phyloP scores from a whole-genome alignment of 2,329 filamentous ascomycete genomes.

The Fusarium clavum region DNA sequence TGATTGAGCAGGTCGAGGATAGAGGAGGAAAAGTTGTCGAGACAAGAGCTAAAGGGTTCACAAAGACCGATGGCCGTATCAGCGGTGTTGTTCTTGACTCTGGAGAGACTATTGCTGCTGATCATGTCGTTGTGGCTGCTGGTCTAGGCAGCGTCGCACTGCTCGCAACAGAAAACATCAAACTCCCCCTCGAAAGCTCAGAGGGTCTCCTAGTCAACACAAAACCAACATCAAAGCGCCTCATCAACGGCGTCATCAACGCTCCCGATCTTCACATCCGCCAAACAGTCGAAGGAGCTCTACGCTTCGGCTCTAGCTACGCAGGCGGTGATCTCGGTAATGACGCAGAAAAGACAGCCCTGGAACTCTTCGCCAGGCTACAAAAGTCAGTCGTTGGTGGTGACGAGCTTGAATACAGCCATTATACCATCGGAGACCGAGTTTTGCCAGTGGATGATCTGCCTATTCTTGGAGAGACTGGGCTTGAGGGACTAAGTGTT shows the following conservation, averaged over 20 bases:
- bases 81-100: conserved; percentile 15
- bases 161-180: conserved; percentile 13
- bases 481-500: conserved; percentile 17
- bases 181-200: conserved; percentile 2
- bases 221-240: conserved; percentile 6
- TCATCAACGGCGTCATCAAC: conserved; percentile 25
- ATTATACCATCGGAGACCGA: conserved; percentile 23
- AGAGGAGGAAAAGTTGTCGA: not conserved
- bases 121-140: conserved; percentile 31
- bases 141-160: conserved; percentile 26
- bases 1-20: conserved; percentile 11
- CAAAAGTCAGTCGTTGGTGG: conserved; percentile 14
- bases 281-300: conserved; percentile 20
- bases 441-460: conserved; percentile 23
- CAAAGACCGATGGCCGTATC: not conserved
- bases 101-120: conserved; percentile 2
- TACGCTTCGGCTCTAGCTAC: conserved; percentile 26
- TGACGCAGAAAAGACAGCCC: conserved; percentile 26
- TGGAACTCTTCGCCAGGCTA: conserved; percentile 8
- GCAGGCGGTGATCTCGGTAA: conserved; percentile 16
- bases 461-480: conserved; percentile 32
- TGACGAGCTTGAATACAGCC: conserved; percentile 8
- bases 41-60: not conserved
- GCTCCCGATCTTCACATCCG: conserved; percentile 23
- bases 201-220: conserved; percentile 32